These are phyloP conservation scores for Petrea volubilis DNA, from an alignment of 257 asterid genomes.

Conservation along the genomic window DNA sequence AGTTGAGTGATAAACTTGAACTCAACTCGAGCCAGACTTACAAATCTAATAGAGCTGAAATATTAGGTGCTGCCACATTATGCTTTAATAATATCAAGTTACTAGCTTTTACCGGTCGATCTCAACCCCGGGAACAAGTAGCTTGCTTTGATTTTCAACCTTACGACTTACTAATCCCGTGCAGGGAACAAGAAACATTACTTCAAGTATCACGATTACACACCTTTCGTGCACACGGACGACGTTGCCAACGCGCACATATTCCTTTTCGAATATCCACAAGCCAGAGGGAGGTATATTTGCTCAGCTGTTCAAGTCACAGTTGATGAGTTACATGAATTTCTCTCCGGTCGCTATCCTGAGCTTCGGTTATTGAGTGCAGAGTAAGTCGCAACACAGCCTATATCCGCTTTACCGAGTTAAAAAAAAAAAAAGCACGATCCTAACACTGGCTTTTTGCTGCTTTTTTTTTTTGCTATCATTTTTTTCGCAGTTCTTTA, in stretches of 20 bases:
- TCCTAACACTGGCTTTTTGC: too few relatives aligned
- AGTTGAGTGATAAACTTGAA: too few relatives aligned
- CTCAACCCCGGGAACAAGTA: too few relatives aligned
- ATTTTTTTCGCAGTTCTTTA: constrained; percentile 5
- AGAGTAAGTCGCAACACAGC: constrained; percentile 14
- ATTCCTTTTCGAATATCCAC: constrained; percentile 33
- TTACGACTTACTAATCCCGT: not conserved
- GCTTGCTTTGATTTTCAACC: too few relatives aligned
- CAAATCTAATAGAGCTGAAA: too few relatives aligned
- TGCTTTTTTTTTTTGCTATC: too few relatives aligned
- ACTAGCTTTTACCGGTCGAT: too few relatives aligned
- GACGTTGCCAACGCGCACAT: constrained; percentile 50
- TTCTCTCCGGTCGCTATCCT: constrained; percentile 31
- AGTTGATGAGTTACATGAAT: constrained; percentile 31
- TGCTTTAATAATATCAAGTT: too few relatives aligned
- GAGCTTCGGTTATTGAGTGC: constrained; percentile 1
- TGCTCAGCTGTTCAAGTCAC: constrained; percentile 42
- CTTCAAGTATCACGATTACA: not conserved
- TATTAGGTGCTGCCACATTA: too few relatives aligned
- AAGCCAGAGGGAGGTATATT: constrained; percentile 53
- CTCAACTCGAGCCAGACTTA: too few relatives aligned
- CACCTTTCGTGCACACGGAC: constrained; percentile 27
- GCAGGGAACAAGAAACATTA: constrained; percentile 1
- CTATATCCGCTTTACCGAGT: not conserved
- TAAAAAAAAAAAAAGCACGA: not conserved